A percentile compares a stretch with the other conserved stretches of the same genome.
Evolutionary conservation across 441 rosid species (phyloP).

Genomic region (Syzygium malaccense): DNA sequence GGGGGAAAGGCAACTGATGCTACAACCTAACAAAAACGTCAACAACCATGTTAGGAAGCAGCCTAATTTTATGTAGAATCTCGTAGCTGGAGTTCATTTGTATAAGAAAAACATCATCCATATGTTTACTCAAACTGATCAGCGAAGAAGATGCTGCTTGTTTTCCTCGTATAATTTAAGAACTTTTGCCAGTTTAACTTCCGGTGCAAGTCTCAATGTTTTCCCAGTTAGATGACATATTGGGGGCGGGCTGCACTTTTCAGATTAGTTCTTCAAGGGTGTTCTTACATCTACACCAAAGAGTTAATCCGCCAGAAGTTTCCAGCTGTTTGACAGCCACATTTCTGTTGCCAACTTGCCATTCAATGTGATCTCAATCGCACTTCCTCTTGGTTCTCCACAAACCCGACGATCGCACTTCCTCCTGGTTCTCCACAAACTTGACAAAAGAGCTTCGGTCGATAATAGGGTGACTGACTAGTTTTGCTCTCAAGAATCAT

Average conservation of each 20-base stretch:
- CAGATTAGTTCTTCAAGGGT: background rate
- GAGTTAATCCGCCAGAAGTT: background rate
- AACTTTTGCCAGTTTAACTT: background rate
- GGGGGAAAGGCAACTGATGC: background rate
- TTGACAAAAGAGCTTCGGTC: background rate
- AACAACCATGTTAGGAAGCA: background rate
- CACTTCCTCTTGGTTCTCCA: background rate
- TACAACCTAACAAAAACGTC: background rate
- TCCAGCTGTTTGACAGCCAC: background rate
- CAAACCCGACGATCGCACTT: background rate
- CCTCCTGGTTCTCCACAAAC: background rate
- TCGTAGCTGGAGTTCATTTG: background rate
- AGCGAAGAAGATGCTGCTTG: background rate
- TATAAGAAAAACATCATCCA: background rate
- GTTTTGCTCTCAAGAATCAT: background rate
- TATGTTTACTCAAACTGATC: background rate
- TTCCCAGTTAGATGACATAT: background rate
- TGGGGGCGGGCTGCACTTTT: background rate
- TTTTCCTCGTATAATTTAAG: background rate
- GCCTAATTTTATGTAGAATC: background rate
- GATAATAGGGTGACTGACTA: background rate
- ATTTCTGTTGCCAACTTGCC: background rate
- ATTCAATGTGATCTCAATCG: background rate
- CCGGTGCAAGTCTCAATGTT: background rate
- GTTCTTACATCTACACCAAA: background rate